These are phyloP conservation scores for Aspergillus alliaceus DNA, from an alignment of 2,329 filamentous ascomycete species.

Conservation along the genomic window DNA sequence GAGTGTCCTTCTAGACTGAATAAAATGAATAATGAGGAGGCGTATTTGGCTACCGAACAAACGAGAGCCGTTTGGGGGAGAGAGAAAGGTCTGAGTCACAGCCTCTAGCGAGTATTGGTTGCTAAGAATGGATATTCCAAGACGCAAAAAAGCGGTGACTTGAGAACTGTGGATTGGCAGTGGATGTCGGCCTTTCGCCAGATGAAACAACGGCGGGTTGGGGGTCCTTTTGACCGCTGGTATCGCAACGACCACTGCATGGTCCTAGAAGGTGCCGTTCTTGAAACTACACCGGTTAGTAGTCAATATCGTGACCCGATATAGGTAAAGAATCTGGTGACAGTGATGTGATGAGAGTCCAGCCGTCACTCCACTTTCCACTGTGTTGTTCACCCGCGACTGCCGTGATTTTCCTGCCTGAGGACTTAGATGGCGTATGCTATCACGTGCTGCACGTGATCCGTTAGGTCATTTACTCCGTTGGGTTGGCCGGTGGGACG, in stretches of 20 bases:
- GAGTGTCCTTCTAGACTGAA: not conserved
- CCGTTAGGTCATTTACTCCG: not conserved
- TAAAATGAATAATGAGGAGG: not conserved
- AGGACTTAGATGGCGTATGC: not conserved
- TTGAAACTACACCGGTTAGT: not conserved
- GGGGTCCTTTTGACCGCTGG: not conserved
- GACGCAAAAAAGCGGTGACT: not conserved
- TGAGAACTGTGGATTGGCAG: not conserved
- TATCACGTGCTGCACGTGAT: not conserved
- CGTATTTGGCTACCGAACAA: not conserved
- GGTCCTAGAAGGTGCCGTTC: not conserved
- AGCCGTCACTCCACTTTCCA: not conserved
- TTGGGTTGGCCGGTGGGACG: not conserved
- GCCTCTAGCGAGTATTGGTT: not conserved
- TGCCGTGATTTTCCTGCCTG: not conserved
- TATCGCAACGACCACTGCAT: not conserved
- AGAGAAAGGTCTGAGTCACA: not conserved
- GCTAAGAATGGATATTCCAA: not conserved
- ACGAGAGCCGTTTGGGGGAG: not conserved
- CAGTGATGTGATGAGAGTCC: not conserved
- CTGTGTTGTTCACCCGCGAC: not conserved
- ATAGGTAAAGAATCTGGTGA: not conserved
- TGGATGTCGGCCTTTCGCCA: not conserved
- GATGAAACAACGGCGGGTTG: slow-evolving; percentile 1
- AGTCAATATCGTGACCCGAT: not conserved